phyloP scores from a whole-genome alignment of 441 rosid genomes.

The Arabidopsis lyrata region DNA sequence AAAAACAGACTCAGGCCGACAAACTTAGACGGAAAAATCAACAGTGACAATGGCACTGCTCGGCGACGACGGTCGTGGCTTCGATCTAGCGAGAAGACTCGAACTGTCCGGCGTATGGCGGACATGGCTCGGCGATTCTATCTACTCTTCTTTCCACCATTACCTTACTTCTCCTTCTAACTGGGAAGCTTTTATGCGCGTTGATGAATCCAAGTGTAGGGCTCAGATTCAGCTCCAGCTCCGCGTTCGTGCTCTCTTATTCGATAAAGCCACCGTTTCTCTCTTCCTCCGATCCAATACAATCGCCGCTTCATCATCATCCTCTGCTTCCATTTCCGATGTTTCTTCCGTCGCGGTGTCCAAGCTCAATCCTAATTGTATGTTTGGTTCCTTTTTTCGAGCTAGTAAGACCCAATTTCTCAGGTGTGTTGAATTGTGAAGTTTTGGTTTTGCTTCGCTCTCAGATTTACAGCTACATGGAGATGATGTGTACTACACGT shows the following conservation, averaged over 20 bases:
- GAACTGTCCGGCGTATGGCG: slow-evolving; percentile 79
- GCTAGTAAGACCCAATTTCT: not conserved
- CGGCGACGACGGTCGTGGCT: slow-evolving; percentile 91
- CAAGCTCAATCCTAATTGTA: slow-evolving; percentile 72
- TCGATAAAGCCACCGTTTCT: slow-evolving; percentile 73
- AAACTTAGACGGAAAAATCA: not conserved
- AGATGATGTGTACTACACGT: slow-evolving; percentile 79
- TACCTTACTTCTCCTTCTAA: slow-evolving; percentile 71
- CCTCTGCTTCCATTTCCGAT: slow-evolving; percentile 41
- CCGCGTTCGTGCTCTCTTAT: slow-evolving; percentile 85
- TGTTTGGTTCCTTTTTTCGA: slow-evolving; percentile 33
- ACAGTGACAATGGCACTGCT: slow-evolving; percentile 65
- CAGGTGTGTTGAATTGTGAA: not conserved
- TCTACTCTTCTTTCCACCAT: slow-evolving; percentile 56
- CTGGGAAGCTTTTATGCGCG: slow-evolving; percentile 82
- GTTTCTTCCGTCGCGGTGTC: slow-evolving; percentile 52
- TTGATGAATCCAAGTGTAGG: slow-evolving; percentile 71
- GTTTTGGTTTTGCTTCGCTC: not conserved
- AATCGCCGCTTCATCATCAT: slow-evolving; percentile 37
- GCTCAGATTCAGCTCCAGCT: slow-evolving; percentile 86
- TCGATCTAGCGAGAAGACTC: slow-evolving; percentile 76
- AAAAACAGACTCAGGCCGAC: not conserved
- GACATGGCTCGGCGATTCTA: slow-evolving; percentile 82
- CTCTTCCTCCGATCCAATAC: slow-evolving; percentile 62
- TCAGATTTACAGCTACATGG: slow-evolving; percentile 86